A percentile compares a stretch with the other conserved stretches of the same genome.
Evolutionary conservation across 2,329 filamentous ascomycete genomes (phyloP).

Genomic region (Fusarium metavorans): DNA sequence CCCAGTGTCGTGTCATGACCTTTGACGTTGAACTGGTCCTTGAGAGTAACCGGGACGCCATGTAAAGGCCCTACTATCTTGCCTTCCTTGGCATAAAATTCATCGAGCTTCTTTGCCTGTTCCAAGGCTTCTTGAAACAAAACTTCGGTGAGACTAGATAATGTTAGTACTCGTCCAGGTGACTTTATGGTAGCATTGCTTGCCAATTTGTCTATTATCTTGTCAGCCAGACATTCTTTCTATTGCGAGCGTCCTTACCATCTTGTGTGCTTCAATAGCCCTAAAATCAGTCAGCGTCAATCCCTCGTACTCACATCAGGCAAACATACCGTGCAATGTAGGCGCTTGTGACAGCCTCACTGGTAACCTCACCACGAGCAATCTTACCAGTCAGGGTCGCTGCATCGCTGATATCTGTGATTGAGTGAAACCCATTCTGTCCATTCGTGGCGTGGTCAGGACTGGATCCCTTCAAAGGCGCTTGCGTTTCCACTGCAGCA

Average conservation of each 20-base stretch:
- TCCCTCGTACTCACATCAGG: accelerated
- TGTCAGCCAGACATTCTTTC: background rate
- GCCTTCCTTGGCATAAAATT: background rate
- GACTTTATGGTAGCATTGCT: background rate
- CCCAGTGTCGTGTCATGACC: slow-evolving; percentile 69
- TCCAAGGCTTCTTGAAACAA: slow-evolving; percentile 34
- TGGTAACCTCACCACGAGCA: background rate
- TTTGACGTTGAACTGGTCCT: slow-evolving; percentile 72
- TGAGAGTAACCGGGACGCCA: slow-evolving; percentile 49
- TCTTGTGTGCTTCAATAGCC: slow-evolving; percentile 20
- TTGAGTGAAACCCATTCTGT: background rate
- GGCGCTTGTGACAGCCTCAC: background rate
- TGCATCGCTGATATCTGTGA: slow-evolving; percentile 12
- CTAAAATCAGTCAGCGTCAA: slow-evolving; percentile 1
- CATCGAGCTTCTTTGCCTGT: slow-evolving; percentile 31
- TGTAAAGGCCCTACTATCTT: slow-evolving; percentile 31
- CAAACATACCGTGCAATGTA: slow-evolving; percentile 22
- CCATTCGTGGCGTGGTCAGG: background rate
- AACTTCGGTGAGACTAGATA: slow-evolving; percentile 25
- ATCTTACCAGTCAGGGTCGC: background rate
- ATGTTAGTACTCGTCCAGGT: background rate
- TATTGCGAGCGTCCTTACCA: background rate
- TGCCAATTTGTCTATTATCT: slow-evolving; percentile 22
- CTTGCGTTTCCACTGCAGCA: background rate
- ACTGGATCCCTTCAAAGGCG: background rate